Base-by-base conservation (phyloP, 2,329 filamentous ascomycete genomes). In the Chalara sp. region DNA sequence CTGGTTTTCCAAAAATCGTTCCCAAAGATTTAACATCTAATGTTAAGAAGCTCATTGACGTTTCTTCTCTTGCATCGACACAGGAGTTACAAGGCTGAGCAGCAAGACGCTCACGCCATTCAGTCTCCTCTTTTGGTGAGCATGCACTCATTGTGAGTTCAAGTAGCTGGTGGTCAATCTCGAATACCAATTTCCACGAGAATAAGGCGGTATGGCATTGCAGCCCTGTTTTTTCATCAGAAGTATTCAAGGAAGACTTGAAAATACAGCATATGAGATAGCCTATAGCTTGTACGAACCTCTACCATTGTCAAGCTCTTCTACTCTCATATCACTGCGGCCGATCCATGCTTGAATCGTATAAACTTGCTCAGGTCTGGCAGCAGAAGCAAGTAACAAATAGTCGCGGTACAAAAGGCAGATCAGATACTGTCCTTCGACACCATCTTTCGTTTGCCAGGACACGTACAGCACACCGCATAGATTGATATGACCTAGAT, bases 121-220 rank as follows among this genome's bases (percentile, higher is more conserved):
- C 81, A 44, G 79, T 72, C 61, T 93, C 89, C 65, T 99, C 92
- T 40, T 78, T 81, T 1, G 81, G 74, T 1, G 86, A 92, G 61
- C 90, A 96, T 35, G 90, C 92, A 57, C 87, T 95, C 70, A 96
- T 76, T 40, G 96, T 82, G 12, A 96, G 70, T 67, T 97, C 92
- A 64, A 88, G 92, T 48, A 92, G 73, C 53, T 87, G 82, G 57
- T 86, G 80, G 51, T 86, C 77, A 57, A 81, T 80, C 64, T 93
- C 84, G 62, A 97, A 96, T 3, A 89, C 76, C 8, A 96, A 63
- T 65, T 97, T 99, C 92, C 91, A 97, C 1, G 90, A 93, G 66
- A 88, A 88, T 0, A 87, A 83, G 1, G 88, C 87, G 3, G 87
- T 88, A 56, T 93, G 85, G 62, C 90, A 96, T 73, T 92, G 89